Conservation (phyloP, 108 stramenopile species). For the Mediolabrus comicus region DNA sequence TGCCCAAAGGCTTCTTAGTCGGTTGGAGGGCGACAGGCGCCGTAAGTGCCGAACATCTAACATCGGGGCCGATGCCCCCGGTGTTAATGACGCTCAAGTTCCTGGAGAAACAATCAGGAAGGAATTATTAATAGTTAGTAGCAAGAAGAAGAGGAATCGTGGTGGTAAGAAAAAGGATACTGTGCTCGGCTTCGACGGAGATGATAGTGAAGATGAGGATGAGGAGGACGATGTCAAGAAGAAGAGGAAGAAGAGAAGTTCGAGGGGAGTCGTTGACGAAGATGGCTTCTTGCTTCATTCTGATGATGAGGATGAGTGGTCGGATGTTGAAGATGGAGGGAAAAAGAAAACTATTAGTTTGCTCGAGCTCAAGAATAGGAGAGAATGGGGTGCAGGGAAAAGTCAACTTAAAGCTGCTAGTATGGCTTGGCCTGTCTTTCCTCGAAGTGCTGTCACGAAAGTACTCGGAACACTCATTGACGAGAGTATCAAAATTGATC, state of each 20-base stretch:
- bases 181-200: constrained; percentile 18
- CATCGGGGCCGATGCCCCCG: constrained; percentile 13
- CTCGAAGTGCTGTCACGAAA: constrained; percentile 56
- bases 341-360: constrained; percentile 66
- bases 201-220: constrained; percentile 27
- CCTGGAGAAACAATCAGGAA: constrained; percentile 53
- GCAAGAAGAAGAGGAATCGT: constrained; percentile 59
- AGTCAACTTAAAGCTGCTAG: constrained; percentile 77
- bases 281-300: constrained; percentile 77
- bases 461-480: constrained; percentile 74
- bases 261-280: constrained; percentile 38
- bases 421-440: constrained; percentile 83
- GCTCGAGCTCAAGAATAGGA: constrained; percentile 77
- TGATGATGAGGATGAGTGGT: constrained; percentile 85
- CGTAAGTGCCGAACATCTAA: constrained; percentile 74
- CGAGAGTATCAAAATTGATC: constrained; percentile 72
- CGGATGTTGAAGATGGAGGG: constrained; percentile 60
- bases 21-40: constrained; percentile 78
- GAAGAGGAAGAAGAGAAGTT: constrained; percentile 2
- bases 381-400: constrained; percentile 78
- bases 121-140: constrained; percentile 71
- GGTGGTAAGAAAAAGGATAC: constrained; percentile 44
- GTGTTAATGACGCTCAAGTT: constrained; percentile 20
- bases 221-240: constrained; percentile 19
- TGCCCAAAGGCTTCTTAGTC: constrained; percentile 63